Percentiles rank a stretch among this genome's conserved stretches.
Conservation (phyloP, 306 rosid species). For the Luffa aegyptiaca region DNA sequence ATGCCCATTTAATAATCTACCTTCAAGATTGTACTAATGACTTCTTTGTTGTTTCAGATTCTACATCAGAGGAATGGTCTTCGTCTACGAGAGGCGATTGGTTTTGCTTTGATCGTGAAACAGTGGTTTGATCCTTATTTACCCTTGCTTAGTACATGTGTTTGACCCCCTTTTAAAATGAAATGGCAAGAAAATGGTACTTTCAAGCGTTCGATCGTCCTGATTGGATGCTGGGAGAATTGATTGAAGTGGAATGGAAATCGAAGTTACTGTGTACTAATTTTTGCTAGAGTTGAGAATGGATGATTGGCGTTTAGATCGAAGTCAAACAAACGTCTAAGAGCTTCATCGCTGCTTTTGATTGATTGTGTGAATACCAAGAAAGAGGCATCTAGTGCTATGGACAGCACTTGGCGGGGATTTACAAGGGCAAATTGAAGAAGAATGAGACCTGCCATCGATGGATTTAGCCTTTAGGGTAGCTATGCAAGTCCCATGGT, state of each 20-base stretch:
- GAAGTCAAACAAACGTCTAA: slow-evolving; percentile 10
- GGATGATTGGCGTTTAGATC: no score
- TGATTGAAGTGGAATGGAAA: background rate
- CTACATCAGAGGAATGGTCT: slow-evolving; percentile 62
- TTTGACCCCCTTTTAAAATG: background rate
- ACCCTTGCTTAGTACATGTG: background rate
- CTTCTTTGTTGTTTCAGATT: slow-evolving; percentile 22
- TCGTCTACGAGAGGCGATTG: slow-evolving; percentile 71
- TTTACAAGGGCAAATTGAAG: no score
- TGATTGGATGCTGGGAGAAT: background rate
- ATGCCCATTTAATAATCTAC: background rate
- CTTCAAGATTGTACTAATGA: no score
- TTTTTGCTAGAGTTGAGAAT: no score
- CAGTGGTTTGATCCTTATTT: background rate
- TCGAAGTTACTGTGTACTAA: background rate
- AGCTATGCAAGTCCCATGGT: no score
- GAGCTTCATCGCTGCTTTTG: slow-evolving; percentile 46
- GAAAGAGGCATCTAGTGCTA: slow-evolving; percentile 19
- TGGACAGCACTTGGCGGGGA: no score
- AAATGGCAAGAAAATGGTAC: background rate
- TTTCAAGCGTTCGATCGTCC: no score
- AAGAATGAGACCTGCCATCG: no score
- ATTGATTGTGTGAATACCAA: slow-evolving; percentile 67
- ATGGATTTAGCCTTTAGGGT: no score
- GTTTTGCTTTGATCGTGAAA: background rate